Evolutionary conservation across 345 rosid genomes (phyloP).

Genomic region (Noccaea bulbosa): DNA sequence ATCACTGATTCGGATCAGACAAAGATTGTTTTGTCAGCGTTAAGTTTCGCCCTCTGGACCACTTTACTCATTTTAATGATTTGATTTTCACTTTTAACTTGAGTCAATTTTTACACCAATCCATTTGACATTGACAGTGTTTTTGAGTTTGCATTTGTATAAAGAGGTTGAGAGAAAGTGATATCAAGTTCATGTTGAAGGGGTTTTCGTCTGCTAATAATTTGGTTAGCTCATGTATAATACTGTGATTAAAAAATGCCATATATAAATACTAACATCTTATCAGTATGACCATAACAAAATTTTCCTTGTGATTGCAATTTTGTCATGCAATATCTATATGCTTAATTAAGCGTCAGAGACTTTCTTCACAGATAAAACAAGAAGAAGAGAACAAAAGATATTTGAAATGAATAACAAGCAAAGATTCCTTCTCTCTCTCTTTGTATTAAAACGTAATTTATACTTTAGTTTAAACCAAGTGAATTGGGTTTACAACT

Average conservation of each 20-base stretch:
- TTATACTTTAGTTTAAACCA: slow-evolving; percentile 29
- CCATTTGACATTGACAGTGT: slow-evolving; percentile 29
- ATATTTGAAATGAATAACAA: slow-evolving; percentile 21
- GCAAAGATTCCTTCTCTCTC: slow-evolving; percentile 40
- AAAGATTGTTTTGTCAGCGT: slow-evolving; percentile 30
- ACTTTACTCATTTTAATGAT: neutral
- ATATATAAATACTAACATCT: neutral
- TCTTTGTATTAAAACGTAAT: slow-evolving; percentile 8
- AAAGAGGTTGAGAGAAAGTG: slow-evolving; percentile 2
- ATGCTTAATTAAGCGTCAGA: slow-evolving; percentile 4
- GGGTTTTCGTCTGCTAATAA: too few species aligned
- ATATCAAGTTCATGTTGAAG: neutral
- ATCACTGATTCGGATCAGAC: slow-evolving; percentile 27
- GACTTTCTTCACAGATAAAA: slow-evolving; percentile 15
- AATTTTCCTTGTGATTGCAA: slow-evolving; percentile 4
- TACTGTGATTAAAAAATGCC: neutral
- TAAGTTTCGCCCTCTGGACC: slow-evolving; percentile 25
- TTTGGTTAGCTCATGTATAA: neutral
- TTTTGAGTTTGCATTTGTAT: slow-evolving; percentile 5
- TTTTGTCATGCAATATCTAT: slow-evolving; percentile 12
- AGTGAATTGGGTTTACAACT: slow-evolving; percentile 38
- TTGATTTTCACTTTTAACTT: slow-evolving; percentile 28
- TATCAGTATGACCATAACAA: neutral
- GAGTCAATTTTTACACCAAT: slow-evolving; percentile 25
- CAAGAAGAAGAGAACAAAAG: slow-evolving; percentile 32